These are phyloP conservation scores for Mycena rosella DNA, from an alignment of 768 basidiomycete genomes.

Conservation along the genomic window DNA sequence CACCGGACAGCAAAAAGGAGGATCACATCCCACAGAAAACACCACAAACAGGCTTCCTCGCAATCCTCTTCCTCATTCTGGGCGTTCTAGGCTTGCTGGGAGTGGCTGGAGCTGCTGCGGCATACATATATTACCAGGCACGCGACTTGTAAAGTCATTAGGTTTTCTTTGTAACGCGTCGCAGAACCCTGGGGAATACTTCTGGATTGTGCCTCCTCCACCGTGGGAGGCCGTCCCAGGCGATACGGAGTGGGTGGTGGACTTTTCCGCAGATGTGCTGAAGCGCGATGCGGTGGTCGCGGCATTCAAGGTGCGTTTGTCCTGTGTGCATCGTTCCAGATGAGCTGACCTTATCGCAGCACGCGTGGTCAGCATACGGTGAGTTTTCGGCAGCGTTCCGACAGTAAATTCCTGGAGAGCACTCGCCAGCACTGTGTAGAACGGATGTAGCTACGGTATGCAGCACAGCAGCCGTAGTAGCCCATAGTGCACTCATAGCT, in stretches of 20 bases:
- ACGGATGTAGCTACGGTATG: too few relatives aligned
- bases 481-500: too few relatives aligned
- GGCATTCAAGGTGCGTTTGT: slow-evolving; percentile 77
- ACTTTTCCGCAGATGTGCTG: slow-evolving; percentile 63
- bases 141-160: neutral
- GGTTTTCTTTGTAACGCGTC: neutral
- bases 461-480: too few relatives aligned
- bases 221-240: slow-evolving; percentile 27
- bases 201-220: slow-evolving; percentile 1
- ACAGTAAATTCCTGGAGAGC: too few relatives aligned
- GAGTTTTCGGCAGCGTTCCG: slow-evolving; percentile 22
- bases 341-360: slow-evolving; percentile 55
- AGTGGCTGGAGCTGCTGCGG: slow-evolving; percentile 13
- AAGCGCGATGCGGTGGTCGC: slow-evolving; percentile 78
- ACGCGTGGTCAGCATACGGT: slow-evolving; percentile 92
- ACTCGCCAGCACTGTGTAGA: too few relatives aligned
- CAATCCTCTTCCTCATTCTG: slow-evolving; percentile 1
- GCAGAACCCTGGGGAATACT: slow-evolving; percentile 31
- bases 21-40: slow-evolving; percentile 6
- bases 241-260: slow-evolving; percentile 21
- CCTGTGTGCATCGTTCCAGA: neutral
- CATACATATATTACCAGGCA: slow-evolving; percentile 27
- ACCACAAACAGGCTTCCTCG: neutral
- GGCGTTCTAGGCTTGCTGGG: slow-evolving; percentile 9
- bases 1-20: slow-evolving; percentile 13